Evolutionary conservation across 108 stramenopile genomes (phyloP).

Genomic region (Skeletonema costatum): DNA sequence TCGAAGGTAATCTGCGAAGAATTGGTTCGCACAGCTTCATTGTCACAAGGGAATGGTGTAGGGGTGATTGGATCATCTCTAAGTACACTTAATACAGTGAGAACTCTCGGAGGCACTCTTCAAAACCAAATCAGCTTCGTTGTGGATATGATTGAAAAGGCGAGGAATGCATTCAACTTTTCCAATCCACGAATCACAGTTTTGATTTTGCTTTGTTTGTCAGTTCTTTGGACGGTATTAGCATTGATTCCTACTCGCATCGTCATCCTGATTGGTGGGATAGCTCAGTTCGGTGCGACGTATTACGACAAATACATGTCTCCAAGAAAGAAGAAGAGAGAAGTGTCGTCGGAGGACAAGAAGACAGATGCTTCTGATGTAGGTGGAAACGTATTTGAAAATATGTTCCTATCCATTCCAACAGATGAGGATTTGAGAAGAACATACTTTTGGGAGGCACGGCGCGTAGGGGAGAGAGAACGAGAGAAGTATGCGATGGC

Average conservation of each 20-base stretch:
- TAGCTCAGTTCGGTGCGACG: conserved; percentile 64
- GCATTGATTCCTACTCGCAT: conserved; percentile 48
- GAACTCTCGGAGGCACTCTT: conserved; percentile 67
- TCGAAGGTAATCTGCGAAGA: conserved; percentile 59
- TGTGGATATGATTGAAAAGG: conserved; percentile 68
- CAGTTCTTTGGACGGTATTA: conserved; percentile 39
- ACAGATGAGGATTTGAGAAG: conserved; percentile 83
- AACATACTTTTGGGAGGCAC: conserved; percentile 83
- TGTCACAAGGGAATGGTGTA: conserved; percentile 50
- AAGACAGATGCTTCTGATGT: conserved; percentile 12
- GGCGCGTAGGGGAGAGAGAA: conserved; percentile 54
- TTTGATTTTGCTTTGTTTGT: conserved; percentile 36
- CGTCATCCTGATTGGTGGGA: conserved; percentile 44
- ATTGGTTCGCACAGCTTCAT: conserved; percentile 52
- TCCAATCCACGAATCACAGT: conserved; percentile 55
- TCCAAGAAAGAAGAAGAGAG: conserved; percentile 10
- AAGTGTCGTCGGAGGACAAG: conserved; percentile 13
- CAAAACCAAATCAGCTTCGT: conserved; percentile 71
- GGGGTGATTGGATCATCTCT: conserved; percentile 75
- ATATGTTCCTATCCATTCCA: conserved; percentile 73
- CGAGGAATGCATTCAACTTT: conserved; percentile 79
- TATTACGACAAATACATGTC: conserved; percentile 51
- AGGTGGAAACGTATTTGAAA: conserved; percentile 51
- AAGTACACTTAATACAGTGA: conserved; percentile 74
- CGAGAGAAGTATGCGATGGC: conserved; percentile 51